Conservation (phyloP, 208 protist species). For the Trypanosoma brucei region DNA sequence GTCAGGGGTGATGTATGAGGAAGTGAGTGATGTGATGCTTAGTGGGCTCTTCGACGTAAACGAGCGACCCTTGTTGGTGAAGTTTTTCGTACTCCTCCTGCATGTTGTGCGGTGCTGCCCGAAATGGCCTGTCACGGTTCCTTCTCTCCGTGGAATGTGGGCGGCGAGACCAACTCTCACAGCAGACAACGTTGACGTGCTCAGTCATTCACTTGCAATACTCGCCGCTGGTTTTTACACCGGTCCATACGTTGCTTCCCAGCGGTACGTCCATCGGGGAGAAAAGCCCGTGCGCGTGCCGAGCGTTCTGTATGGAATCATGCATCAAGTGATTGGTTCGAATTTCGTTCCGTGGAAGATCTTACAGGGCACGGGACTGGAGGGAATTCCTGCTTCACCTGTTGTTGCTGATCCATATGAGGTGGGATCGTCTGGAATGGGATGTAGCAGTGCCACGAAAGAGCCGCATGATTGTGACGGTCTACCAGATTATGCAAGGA, state of each 20-base stretch:
- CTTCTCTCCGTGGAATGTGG: neutral
- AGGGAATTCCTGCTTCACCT: too few relatives aligned
- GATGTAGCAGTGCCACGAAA: neutral
- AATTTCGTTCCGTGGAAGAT: too few relatives aligned
- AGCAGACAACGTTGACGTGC: neutral
- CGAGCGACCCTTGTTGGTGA: neutral
- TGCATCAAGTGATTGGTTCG: neutral
- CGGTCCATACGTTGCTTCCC: neutral
- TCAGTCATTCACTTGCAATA: slow-evolving; percentile 16
- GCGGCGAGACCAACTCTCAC: neutral
- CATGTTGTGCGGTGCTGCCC: slow-evolving; percentile 20
- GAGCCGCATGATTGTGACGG: neutral
- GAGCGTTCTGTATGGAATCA: slow-evolving; percentile 8
- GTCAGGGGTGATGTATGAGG: neutral
- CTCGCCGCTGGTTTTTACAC: slow-evolving; percentile 15
- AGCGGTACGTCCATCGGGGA: neutral
- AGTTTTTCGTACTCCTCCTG: slow-evolving; percentile 10
- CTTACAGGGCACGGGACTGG: too few relatives aligned
- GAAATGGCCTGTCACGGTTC: neutral
- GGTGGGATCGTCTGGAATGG: too few relatives aligned
- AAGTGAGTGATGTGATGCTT: slow-evolving; percentile 5
- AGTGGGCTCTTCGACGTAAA: slow-evolving; percentile 5
- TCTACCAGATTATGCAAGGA: neutral
- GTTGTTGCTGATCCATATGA: too few relatives aligned
- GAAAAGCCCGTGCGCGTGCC: neutral